Base-by-base conservation (phyloP, 1,284 basidiomycete species). In the Jaminaea rosea region DNA sequence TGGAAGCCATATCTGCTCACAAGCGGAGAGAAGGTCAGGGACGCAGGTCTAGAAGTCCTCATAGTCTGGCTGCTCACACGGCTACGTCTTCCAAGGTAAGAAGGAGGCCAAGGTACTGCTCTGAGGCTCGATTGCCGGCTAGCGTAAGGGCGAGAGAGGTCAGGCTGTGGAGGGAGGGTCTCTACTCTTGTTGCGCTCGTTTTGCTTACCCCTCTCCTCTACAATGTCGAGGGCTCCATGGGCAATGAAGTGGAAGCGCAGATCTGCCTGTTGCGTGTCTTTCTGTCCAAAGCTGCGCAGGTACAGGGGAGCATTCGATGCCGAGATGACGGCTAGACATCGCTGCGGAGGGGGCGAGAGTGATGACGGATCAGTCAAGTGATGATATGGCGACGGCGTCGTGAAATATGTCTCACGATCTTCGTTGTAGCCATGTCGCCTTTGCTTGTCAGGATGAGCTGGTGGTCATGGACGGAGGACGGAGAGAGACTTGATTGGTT, bases 61-160 rank as follows among this genome's bases (percentile, higher is more conserved):
- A 39, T 44, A 32, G 67, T 68, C 19, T 11, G 13, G 24, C 19
- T 23, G 24, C 39, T 42, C 19, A 42, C 39, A 75, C 59, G 0
- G 74, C 74, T 34, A 75, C 62, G 49, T 75, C 74, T 37, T 75
- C 74, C 57, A 75, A 66, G 0, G 70, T 70, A 47, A 69, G 70
- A 3, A 75, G 62, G 29, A 75, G 49, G 2, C 74, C 74, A 9
- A 73, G 59, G 53, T 75, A 75, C 31, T 66, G 65, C 26, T 75
- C 74, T 1, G 60, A 58, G 26, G 58, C 64, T 50, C 60, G 57
- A 26, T 31, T 31, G 8, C 29, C 62, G 58, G 9, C 15, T 47
- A 36, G n/a, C 11, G n/a, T 42, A 8, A 31, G 7, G 10, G 27
- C 26, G 9, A 19, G 28, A 17, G 46, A 49, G 51, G 34, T 68